Conservation (phyloP, 805 yeast species). For the Zygosaccharomyces kombuchaensis region DNA sequence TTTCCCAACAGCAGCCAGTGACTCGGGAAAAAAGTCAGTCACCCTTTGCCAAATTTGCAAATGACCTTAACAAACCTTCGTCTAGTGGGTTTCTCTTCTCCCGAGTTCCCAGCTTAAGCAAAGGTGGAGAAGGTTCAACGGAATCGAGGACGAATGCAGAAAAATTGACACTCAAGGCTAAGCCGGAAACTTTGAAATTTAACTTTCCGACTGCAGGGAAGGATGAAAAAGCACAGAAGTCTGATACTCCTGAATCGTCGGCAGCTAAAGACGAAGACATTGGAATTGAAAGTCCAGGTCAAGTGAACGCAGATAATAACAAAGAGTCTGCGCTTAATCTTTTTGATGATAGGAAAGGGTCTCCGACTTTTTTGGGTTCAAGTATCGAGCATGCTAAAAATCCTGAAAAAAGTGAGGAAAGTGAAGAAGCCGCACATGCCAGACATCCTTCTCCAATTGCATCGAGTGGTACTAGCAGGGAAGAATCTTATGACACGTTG, state of each 20-base stretch:
- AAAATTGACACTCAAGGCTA: neutral
- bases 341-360: neutral
- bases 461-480: constrained; percentile 5
- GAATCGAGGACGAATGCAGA: neutral
- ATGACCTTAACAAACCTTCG: constrained; percentile 17
- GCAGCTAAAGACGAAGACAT: neutral
- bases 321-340: neutral
- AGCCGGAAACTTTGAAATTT: neutral
- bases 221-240: neutral
- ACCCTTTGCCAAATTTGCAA: constrained; percentile 28
- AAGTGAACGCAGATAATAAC: neutral
- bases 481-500: constrained; percentile 23
- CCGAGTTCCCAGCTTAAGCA: neutral
- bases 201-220: neutral
- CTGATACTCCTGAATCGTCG: neutral
- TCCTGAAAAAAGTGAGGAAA: constrained; percentile 11
- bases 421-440: neutral
- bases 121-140: constrained; percentile 4
- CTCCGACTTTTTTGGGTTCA: constrained; percentile 9
- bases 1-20: neutral
- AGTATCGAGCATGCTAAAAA: neutral
- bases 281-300: neutral
- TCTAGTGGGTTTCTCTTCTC: constrained; percentile 19
- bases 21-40: constrained; percentile 12
- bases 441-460: neutral